Conservation (phyloP, 352 stramenopile genomes). For the Achlya hypogyna region DNA sequence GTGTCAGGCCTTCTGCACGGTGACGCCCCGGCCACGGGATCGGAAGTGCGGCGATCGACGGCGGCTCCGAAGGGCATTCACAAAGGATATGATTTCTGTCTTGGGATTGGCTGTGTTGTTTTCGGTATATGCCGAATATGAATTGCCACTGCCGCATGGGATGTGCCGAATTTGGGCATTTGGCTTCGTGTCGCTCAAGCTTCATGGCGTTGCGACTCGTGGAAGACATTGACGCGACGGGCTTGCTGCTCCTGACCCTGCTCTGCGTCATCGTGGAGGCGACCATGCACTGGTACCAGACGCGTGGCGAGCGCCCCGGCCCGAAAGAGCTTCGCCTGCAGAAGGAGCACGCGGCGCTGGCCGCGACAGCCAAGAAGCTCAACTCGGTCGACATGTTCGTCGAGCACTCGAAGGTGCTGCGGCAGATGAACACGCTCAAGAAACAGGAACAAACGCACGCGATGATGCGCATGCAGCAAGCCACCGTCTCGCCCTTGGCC, state of each 20-base stretch:
- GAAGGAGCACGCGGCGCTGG: neutral
- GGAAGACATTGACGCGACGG: neutral
- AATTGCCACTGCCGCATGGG: too few relatives aligned
- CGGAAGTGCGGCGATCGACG: too few relatives aligned
- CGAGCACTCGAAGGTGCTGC: slow-evolving; percentile 76
- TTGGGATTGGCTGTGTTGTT: too few relatives aligned
- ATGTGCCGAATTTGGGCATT: too few relatives aligned
- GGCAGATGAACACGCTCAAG: slow-evolving; percentile 79
- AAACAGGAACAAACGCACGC: slow-evolving; percentile 77
- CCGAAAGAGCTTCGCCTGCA: neutral
- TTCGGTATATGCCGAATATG: too few relatives aligned
- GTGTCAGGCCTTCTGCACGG: too few relatives aligned
- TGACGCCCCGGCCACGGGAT: too few relatives aligned
- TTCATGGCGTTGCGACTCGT: neutral
- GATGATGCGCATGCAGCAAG: slow-evolving; percentile 53
- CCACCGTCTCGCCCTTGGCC: slow-evolving; percentile 34
- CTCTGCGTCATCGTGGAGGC: neutral
- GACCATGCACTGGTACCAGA: neutral
- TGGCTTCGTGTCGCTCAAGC: neutral
- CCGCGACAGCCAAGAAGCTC: slow-evolving; percentile 24
- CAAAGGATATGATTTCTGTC: too few relatives aligned
- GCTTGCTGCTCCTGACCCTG: neutral
- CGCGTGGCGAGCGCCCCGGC: neutral
- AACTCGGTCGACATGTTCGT: slow-evolving; percentile 85
- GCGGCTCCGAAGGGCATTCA: too few relatives aligned